These are phyloP conservation scores for Podospora conica DNA, from an alignment of 495 filamentous ascomycete genomes.

Conservation along the genomic window DNA sequence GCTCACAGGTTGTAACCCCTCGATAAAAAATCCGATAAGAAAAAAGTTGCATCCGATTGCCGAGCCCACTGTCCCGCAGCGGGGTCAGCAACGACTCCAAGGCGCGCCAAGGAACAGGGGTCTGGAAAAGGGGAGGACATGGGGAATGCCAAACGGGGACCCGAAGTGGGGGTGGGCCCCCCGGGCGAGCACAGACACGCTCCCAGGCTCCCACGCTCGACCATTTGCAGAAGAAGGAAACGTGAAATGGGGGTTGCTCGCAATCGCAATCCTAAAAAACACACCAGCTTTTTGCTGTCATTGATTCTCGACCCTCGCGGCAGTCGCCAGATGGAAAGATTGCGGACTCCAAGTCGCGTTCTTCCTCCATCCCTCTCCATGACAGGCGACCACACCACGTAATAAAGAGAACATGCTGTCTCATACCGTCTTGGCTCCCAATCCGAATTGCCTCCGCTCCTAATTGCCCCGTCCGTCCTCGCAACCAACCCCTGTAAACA, in stretches of 20 bases:
- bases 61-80: neutral
- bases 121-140: neutral
- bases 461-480: neutral
- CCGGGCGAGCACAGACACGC: neutral
- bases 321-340: neutral
- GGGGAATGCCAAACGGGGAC: too few relatives aligned
- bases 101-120: neutral
- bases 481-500: neutral
- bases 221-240: neutral
- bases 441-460: neutral
- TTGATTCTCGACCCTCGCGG: neutral
- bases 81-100: neutral
- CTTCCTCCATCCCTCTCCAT: neutral
- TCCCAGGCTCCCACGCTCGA: neutral
- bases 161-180: neutral
- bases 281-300: neutral
- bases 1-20: neutral
- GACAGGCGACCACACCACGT: neutral
- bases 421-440: neutral
- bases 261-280: neutral
- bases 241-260: neutral
- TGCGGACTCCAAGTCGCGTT: neutral
- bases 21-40: conserved; percentile 3
- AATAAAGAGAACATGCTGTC: neutral
- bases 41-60: neutral